These are phyloP conservation scores for Silene vulgaris DNA, from an alignment of 179 eudicot species.

Conservation along the genomic window DNA sequence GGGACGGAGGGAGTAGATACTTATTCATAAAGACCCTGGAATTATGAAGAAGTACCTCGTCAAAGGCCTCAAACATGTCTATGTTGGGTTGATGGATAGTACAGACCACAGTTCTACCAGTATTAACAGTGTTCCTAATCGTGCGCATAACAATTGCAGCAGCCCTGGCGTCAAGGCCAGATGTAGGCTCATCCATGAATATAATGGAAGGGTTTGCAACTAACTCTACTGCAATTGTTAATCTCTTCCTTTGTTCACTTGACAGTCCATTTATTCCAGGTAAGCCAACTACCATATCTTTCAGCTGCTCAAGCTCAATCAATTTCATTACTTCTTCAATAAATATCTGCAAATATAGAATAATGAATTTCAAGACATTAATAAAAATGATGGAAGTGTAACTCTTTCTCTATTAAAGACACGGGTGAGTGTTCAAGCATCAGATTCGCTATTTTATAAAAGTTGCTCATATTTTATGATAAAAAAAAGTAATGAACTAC, in stretches of 20 bases:
- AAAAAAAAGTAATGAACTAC: too few species aligned
- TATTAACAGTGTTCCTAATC: slow-evolving; percentile 60
- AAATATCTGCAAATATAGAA: slow-evolving; percentile 37
- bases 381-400: too few species aligned
- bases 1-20: too few species aligned
- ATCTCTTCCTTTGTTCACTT: slow-evolving; percentile 66
- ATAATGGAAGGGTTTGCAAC: too few species aligned
- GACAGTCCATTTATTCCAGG: slow-evolving; percentile 67
- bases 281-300: slow-evolving; percentile 53
- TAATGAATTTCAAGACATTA: background rate
- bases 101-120: slow-evolving; percentile 79
- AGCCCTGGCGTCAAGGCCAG: slow-evolving; percentile 86
- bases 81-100: slow-evolving; percentile 81
- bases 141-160: slow-evolving; percentile 82
- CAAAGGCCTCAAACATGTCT: slow-evolving; percentile 76
- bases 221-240: slow-evolving; percentile 69
- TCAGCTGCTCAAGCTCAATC: slow-evolving; percentile 53
- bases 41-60: slow-evolving; percentile 42
- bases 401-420: too few species aligned
- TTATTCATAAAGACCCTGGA: background rate
- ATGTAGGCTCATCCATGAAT: too few species aligned
- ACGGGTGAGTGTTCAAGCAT: too few species aligned
- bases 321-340: slow-evolving; percentile 68
- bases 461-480: too few species aligned
- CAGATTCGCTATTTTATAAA: too few species aligned